Conservation (phyloP, 306 rosid genomes). For the Rosa multiflora region DNA sequence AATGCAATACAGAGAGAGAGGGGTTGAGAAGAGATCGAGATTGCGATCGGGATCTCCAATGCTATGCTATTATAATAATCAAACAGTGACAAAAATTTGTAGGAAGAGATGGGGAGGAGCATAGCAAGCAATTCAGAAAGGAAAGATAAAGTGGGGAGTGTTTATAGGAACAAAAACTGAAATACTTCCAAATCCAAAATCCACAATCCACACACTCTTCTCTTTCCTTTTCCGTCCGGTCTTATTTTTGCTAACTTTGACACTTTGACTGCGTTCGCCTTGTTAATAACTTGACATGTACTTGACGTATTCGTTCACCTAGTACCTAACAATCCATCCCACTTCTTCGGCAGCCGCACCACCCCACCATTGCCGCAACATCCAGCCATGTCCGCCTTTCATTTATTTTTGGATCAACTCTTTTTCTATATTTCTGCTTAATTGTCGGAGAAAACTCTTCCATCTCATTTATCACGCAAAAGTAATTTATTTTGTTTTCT, state of each 20-base stretch:
- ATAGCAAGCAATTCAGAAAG: neutral
- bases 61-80: neutral
- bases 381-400: too few relatives aligned
- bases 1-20: neutral
- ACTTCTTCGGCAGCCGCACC: too few relatives aligned
- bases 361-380: too few relatives aligned
- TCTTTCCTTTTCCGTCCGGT: neutral
- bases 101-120: neutral
- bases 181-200: neutral
- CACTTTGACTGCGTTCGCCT: neutral
- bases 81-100: neutral
- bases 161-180: slow-evolving; percentile 10
- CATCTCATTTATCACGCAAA: too few relatives aligned
- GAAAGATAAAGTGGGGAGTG: slow-evolving; percentile 10
- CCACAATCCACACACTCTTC: neutral
- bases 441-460: too few relatives aligned
- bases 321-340: too few relatives aligned
- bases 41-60: neutral
- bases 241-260: slow-evolving; percentile 12
- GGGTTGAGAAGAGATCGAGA: neutral
- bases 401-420: too few relatives aligned
- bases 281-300: neutral
- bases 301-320: neutral
- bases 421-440: too few relatives aligned
- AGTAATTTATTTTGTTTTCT: too few relatives aligned